Evolutionary conservation across 73 alveolate genomes (phyloP), one percentile per base, ranked within the genome.

Genomic region (Paramecium caudatum): DNA sequence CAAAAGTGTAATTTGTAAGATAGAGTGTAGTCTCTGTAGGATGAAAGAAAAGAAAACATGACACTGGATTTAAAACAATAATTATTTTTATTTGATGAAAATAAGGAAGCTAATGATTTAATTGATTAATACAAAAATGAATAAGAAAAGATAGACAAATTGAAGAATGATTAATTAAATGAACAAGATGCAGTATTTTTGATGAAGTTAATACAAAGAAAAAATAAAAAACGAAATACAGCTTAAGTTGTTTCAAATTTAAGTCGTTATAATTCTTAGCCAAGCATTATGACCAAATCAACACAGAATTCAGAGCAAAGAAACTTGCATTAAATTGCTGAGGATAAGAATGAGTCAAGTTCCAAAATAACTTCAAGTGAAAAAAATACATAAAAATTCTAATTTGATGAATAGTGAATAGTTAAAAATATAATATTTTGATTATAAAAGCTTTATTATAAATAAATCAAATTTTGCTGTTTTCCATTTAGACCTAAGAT

Each of bases 1-100:
- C 43, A 55, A 55, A 55, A 55, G n/a, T n/a, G n/a, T 55, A 43
- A 55, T 6, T 12, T 55, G 7, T 23, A 55, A 6, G 30, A 55
- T 55, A 55, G 80, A 23, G 80, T 55, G 0, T 55, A 30, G 17
- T 65, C 83, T 32, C 16, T 32, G 17, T 33, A 65, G 21, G 83
- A 65, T 36, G 83, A 65, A 65, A 7, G 47, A 36, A 65, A 36
- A 65, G 83, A 65, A 36, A 65, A 65, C 34, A 65, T 65, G 83
- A 36, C 47, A 9, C 5, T 33, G 34, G 49, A 30, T 13, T n/a
- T 65, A 32, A 65, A 65, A 3, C 15, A 65, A 65, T 12, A 65
- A 13, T 21, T 65, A 65, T 65, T 65, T 16, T 65, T 65, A 32
- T 30, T 65, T 33, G 83, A 65, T 65, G 49, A 30, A 65, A 65